Evolutionary conservation across 2,329 filamentous ascomycete genomes (phyloP).

Genomic region (Amylocarpus encephaloides): DNA sequence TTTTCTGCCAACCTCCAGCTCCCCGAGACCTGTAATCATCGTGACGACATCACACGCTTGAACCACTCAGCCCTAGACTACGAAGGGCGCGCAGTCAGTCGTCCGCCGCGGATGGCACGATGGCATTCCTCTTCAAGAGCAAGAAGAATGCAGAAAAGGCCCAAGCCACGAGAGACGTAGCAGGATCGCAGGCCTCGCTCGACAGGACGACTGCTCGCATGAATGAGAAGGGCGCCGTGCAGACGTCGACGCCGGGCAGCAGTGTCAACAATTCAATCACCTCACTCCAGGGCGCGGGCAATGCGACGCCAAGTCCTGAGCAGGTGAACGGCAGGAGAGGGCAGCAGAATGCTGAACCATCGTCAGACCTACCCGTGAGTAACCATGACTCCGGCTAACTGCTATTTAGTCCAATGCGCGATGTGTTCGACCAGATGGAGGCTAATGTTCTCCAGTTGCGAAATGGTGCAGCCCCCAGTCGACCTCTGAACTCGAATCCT

Average conservation of each 20-base stretch:
- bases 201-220: slow-evolving; percentile 40
- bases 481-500: slow-evolving; percentile 40
- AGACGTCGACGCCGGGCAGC: slow-evolving; percentile 61
- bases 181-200: slow-evolving; percentile 39
- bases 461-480: slow-evolving; percentile 39
- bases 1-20: slow-evolving; percentile 7
- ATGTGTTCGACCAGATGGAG: neutral
- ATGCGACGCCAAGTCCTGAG: slow-evolving; percentile 30
- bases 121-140: slow-evolving; percentile 79
- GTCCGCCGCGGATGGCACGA: slow-evolving; percentile 39
- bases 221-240: slow-evolving; percentile 53
- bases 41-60: slow-evolving; percentile 1
- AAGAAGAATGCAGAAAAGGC: slow-evolving; percentile 67
- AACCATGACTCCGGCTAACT: slow-evolving; percentile 10
- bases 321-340: slow-evolving; percentile 54
- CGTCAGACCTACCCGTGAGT: slow-evolving; percentile 37
- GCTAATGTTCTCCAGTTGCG: slow-evolving; percentile 40
- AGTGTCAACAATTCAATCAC: slow-evolving; percentile 49
- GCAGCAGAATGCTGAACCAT: slow-evolving; percentile 26
- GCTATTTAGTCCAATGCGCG: slow-evolving; percentile 4
- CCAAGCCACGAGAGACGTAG: slow-evolving; percentile 34
- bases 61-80: slow-evolving; percentile 19
- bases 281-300: slow-evolving; percentile 48
- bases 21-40: slow-evolving; percentile 3
- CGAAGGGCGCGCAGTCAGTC: slow-evolving; percentile 17